Conservation (phyloP, 768 basidiomycete species). For the Favolaschia claudopus region DNA sequence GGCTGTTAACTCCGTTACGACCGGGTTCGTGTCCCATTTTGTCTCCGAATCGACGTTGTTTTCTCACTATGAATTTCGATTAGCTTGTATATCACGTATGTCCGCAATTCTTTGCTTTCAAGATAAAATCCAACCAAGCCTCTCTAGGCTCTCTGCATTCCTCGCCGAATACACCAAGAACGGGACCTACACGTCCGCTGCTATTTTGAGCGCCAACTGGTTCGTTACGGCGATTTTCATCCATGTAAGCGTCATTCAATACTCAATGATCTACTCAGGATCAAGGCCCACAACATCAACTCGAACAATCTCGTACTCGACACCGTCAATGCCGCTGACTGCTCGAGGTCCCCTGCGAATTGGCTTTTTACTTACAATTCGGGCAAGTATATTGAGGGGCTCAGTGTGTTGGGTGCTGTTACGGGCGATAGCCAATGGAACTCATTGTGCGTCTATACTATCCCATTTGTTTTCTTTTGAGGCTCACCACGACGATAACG, state of each 20-base stretch:
- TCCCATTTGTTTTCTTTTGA: not conserved
- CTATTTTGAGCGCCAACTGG: constrained; percentile 54
- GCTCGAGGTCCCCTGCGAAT: constrained; percentile 50
- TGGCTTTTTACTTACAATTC: constrained; percentile 65
- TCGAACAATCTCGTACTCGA: constrained; percentile 52
- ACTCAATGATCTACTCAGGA: constrained; percentile 35
- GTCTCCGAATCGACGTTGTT: not conserved
- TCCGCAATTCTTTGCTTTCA: not conserved
- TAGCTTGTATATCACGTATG: constrained; percentile 51
- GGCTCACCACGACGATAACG: constrained; percentile 21
- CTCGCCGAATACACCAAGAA: constrained; percentile 55
- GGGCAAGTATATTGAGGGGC: constrained; percentile 61
- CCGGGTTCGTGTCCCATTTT: constrained; percentile 45
- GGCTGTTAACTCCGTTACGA: constrained; percentile 57
- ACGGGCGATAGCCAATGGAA: constrained; percentile 52
- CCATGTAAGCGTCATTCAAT: not conserved
- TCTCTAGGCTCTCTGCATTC: constrained; percentile 53
- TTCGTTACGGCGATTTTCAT: not conserved
- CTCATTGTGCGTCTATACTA: constrained; percentile 43
- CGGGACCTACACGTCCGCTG: constrained; percentile 53
- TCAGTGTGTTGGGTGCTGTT: constrained; percentile 52
- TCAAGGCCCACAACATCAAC: constrained; percentile 54
- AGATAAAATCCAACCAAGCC: not conserved
- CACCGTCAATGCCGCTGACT: constrained; percentile 54
- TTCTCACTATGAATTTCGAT: not conserved